phyloP scores from a whole-genome alignment of 1,284 basidiomycete genomes.

The Porodaedalea pini region DNA sequence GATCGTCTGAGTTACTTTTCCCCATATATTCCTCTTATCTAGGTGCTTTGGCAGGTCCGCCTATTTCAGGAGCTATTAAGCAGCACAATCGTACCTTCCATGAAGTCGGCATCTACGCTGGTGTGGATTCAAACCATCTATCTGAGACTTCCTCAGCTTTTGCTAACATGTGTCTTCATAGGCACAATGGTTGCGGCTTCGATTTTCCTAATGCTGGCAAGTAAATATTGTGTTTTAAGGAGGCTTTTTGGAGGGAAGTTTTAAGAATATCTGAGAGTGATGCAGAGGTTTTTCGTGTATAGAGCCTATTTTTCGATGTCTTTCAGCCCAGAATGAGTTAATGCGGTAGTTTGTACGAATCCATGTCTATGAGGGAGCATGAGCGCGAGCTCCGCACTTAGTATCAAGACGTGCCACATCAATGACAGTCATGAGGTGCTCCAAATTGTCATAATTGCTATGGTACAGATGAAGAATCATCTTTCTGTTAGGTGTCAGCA shows the following conservation, averaged over 20 bases:
- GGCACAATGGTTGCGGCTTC: conserved; percentile 10
- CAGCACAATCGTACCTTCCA: not conserved
- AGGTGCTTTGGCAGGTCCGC: conserved; percentile 10
- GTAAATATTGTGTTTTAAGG: conserved; percentile 27
- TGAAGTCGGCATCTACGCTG: conserved; percentile 2
- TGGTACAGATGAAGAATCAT: too few relatives aligned
- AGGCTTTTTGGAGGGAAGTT: not conserved
- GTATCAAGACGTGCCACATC: too few relatives aligned
- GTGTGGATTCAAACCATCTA: not conserved
- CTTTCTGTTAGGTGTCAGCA: too few relatives aligned
- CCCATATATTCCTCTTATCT: not conserved
- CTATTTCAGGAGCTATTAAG: conserved; percentile 6
- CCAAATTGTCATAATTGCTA: too few relatives aligned
- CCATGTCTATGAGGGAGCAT: too few relatives aligned
- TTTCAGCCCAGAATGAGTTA: too few relatives aligned
- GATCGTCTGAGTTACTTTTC: not conserved
- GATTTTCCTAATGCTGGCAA: conserved; percentile 34
- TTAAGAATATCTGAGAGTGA: too few relatives aligned
- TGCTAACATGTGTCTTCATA: not conserved
- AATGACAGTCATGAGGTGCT: too few relatives aligned
- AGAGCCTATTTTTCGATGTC: too few relatives aligned
- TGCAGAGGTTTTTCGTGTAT: too few relatives aligned
- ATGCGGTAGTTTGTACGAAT: too few relatives aligned
- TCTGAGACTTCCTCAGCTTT: not conserved
- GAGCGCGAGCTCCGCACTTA: too few relatives aligned